A percentile compares a stretch with the other conserved stretches of the same genome.
These are phyloP conservation scores for Naumovozyma dairenensis DNA, from an alignment of 805 yeast species.

Conservation along the genomic window DNA sequence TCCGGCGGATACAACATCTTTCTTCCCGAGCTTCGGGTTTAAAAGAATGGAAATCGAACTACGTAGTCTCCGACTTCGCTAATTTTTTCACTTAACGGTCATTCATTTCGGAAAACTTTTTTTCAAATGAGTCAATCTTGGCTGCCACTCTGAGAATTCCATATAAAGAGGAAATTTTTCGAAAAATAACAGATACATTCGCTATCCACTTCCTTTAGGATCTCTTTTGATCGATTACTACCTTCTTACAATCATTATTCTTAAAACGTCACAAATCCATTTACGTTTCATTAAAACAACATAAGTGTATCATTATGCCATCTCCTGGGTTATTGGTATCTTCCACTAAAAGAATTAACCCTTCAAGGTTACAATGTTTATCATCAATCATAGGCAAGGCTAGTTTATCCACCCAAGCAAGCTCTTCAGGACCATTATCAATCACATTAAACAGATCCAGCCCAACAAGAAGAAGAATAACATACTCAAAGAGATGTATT, in stretches of 20 bases:
- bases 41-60: no score
- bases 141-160: not conserved
- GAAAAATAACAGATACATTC: constrained; percentile 2
- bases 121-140: constrained; percentile 1
- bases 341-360: constrained; percentile 17
- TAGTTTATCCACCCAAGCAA: constrained; percentile 4
- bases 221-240: no score
- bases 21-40: no score
- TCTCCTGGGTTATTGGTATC: constrained; percentile 22
- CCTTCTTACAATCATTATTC: no score
- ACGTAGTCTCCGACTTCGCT: no score
- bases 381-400: constrained; percentile 11
- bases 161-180: constrained; percentile 1
- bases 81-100: constrained; percentile 12
- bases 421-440: constrained; percentile 10
- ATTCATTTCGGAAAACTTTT: not conserved
- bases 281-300: no score
- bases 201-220: constrained; percentile 11
- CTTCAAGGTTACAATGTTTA: constrained; percentile 12
- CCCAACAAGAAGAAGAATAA: constrained; percentile 17
- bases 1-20: no score
- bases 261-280: no score
- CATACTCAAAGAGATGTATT: constrained; percentile 20
- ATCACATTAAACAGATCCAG: constrained; percentile 10
- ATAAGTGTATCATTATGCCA: no score